Evolutionary conservation across 768 basidiomycete genomes (phyloP).

Genomic region (Rickenella mellea): DNA sequence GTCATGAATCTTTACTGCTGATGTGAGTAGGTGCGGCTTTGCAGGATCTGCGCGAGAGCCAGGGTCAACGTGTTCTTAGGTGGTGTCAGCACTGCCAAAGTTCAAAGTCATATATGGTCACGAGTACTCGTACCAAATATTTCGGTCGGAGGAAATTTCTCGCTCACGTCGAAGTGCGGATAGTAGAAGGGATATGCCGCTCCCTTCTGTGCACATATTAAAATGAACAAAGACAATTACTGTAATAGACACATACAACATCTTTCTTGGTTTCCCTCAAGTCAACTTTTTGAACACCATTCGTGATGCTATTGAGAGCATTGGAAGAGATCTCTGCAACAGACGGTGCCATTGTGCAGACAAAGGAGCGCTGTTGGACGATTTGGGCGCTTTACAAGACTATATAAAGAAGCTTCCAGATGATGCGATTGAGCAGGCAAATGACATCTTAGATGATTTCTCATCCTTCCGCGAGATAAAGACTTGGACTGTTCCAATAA

Average conservation of each 20-base stretch:
- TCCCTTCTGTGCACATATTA: slow-evolving; percentile 19
- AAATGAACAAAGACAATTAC: background rate
- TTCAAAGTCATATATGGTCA: background rate
- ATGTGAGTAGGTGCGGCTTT: slow-evolving; percentile 39
- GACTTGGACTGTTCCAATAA: no score
- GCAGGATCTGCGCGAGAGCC: slow-evolving; percentile 38
- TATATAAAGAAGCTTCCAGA: no score
- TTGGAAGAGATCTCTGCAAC: background rate
- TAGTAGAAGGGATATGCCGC: slow-evolving; percentile 41
- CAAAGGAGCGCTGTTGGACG: background rate
- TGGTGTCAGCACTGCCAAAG: background rate
- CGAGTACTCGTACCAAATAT: slow-evolving; percentile 27
- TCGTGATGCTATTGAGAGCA: background rate
- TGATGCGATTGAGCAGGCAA: no score
- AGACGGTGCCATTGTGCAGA: slow-evolving; percentile 1
- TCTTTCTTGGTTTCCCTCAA: background rate
- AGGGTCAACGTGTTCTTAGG: slow-evolving; percentile 30
- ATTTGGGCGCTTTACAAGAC: no score
- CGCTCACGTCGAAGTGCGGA: slow-evolving; percentile 34
- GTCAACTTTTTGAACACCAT: background rate
- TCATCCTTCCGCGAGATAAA: no score
- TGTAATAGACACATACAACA: background rate
- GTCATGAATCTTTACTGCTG: slow-evolving; percentile 27
- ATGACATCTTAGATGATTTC: no score
- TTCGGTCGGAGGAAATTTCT: slow-evolving; percentile 42